phyloP scores from a whole-genome alignment of 495 filamentous ascomycete genomes.

The Penicillium nucicola region DNA sequence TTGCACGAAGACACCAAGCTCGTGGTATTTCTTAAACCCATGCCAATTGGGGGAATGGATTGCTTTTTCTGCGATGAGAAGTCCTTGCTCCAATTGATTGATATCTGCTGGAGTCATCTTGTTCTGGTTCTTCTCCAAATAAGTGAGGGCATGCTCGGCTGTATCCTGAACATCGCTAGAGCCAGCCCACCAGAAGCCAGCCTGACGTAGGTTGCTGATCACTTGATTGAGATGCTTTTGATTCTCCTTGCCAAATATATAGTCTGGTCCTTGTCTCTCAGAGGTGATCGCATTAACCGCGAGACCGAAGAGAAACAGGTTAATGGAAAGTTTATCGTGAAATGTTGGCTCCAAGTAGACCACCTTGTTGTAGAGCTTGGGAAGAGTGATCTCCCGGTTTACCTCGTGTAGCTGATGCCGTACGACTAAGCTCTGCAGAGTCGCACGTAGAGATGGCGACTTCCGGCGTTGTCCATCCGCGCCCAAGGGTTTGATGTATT shows the following conservation, averaged over 20 bases:
- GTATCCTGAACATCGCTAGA: slow-evolving; percentile 64
- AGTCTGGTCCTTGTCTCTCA: slow-evolving; percentile 76
- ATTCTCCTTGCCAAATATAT: slow-evolving; percentile 80
- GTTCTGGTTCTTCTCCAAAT: slow-evolving; percentile 53
- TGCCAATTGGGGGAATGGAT: slow-evolving; percentile 59
- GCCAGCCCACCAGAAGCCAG: slow-evolving; percentile 89
- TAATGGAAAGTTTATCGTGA: slow-evolving; percentile 79
- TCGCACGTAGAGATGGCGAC: slow-evolving; percentile 60
- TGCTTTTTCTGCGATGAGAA: slow-evolving; percentile 58
- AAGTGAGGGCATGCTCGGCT: slow-evolving; percentile 60
- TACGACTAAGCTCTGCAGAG: slow-evolving; percentile 74
- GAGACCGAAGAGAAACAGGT: slow-evolving; percentile 77
- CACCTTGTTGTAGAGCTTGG: slow-evolving; percentile 65
- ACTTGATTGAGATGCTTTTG: slow-evolving; percentile 59
- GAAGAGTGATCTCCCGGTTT: slow-evolving; percentile 59
- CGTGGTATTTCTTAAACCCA: slow-evolving; percentile 63
- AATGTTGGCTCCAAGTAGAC: slow-evolving; percentile 76
- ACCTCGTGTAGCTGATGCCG: slow-evolving; percentile 74
- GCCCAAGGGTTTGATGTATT: slow-evolving; percentile 68
- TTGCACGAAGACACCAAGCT: slow-evolving; percentile 71
- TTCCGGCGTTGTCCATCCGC: slow-evolving; percentile 52
- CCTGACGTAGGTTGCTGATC: slow-evolving; percentile 76
- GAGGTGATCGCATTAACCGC: slow-evolving; percentile 88
- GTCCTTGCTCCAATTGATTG: slow-evolving; percentile 55
- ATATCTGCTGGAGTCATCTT: slow-evolving; percentile 58